These are phyloP conservation scores for Vigna trinervia DNA, from an alignment of 306 rosid species.

Conservation along the genomic window DNA sequence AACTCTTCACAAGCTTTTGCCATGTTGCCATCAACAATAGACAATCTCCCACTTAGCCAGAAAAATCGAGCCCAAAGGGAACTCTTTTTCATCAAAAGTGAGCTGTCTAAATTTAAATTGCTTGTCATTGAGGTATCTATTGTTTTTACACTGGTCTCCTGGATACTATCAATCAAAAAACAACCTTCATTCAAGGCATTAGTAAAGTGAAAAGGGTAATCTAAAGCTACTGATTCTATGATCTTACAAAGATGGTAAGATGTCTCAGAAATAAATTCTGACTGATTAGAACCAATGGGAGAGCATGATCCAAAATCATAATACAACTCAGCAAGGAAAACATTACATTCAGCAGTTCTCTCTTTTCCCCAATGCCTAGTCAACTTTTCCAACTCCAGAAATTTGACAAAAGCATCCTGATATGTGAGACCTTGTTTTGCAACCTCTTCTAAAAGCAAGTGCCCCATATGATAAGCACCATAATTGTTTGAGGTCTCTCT, in stretches of 20 bases:
- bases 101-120: conserved; percentile 49
- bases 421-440: conserved; percentile 63
- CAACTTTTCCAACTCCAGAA: conserved; percentile 86
- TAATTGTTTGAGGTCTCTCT: conserved; percentile 68
- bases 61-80: conserved; percentile 87
- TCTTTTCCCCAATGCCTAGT: conserved; percentile 96
- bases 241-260: conserved; percentile 96
- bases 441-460: conserved; percentile 79
- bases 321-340: conserved; percentile 89
- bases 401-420: conserved; percentile 78
- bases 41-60: conserved; percentile 94
- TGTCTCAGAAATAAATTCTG: conserved; percentile 75
- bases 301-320: conserved; percentile 79
- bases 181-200: conserved; percentile 50
- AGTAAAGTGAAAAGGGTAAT: conserved; percentile 64
- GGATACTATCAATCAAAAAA: conserved; percentile 48
- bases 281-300: conserved; percentile 61
- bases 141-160: conserved; percentile 50
- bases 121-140: conserved; percentile 42
- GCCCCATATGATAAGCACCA: conserved; percentile 89
- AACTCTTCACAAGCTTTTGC: conserved; percentile 84
- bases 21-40: conserved; percentile 76
- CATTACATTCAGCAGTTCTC: conserved; percentile 76
- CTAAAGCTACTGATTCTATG: conserved; percentile 84
- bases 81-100: conserved; percentile 53